A percentile compares a stretch with the other conserved stretches of the same genome.
Evolutionary conservation across 2,329 filamentous ascomycete species (phyloP).

Genomic region (Microcyclospora tardicrescens): DNA sequence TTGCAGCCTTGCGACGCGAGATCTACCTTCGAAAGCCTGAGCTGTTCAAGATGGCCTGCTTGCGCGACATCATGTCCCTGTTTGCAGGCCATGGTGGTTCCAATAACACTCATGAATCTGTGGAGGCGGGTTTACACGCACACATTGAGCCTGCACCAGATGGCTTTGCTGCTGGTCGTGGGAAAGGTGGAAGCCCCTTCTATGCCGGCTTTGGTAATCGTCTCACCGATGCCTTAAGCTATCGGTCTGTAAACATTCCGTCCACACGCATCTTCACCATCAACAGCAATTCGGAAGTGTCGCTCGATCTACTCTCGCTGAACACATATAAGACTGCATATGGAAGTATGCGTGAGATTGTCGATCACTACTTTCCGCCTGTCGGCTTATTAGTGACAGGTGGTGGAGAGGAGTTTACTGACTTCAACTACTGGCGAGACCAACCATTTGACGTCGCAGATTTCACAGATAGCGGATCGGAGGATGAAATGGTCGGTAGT

Average conservation of each 20-base stretch:
- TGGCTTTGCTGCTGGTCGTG: constrained; percentile 11
- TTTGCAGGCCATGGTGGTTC: constrained; percentile 41
- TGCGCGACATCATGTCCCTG: constrained; percentile 82
- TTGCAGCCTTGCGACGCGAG: constrained; percentile 81
- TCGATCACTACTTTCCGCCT: constrained; percentile 96
- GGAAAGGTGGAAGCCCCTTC: constrained; percentile 48
- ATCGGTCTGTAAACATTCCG: constrained; percentile 90
- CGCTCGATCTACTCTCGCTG: constrained; percentile 73
- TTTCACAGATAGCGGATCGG: constrained; percentile 71
- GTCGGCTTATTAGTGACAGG: constrained; percentile 75
- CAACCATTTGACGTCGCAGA: constrained; percentile 71
- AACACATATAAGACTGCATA: constrained; percentile 97
- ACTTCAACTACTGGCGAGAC: constrained; percentile 95
- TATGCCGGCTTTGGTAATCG: constrained; percentile 96
- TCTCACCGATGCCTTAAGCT: constrained; percentile 89
- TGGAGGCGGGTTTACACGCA: constrained; percentile 16
- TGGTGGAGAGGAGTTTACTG: constrained; percentile 87
- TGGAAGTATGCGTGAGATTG: constrained; percentile 90
- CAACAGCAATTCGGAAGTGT: constrained; percentile 94
- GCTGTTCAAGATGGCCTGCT: constrained; percentile 98
- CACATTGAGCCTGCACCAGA: constrained; percentile 5
- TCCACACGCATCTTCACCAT: constrained; percentile 94
- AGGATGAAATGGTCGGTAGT: constrained; percentile 26
- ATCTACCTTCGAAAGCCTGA: constrained; percentile 93
- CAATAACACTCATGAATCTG: constrained; percentile 17